Evolutionary conservation across 2,329 filamentous ascomycete species (phyloP).

Genomic region (Talaromyces sp.): DNA sequence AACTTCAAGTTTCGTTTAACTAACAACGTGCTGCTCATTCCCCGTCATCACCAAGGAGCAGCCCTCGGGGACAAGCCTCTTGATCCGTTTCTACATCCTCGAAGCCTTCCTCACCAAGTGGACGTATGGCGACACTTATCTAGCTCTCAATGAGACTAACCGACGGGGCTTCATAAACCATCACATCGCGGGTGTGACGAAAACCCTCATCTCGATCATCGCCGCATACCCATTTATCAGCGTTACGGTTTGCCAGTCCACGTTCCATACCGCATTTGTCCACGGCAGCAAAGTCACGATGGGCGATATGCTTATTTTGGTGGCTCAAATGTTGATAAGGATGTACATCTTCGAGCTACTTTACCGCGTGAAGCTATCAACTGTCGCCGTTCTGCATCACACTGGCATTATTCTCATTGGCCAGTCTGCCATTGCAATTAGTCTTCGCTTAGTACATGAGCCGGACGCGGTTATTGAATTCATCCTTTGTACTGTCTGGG

Average conservation of each 20-base stretch:
- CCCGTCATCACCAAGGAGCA: too few species aligned
- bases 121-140: constrained; percentile 41
- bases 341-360: constrained; percentile 54
- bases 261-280: constrained; percentile 36
- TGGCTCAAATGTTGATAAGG: constrained; percentile 46
- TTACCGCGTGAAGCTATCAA: constrained; percentile 46
- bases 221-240: constrained; percentile 48
- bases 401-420: constrained; percentile 46
- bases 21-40: too few species aligned
- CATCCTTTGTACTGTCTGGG: constrained; percentile 43
- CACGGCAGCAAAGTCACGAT: constrained; percentile 36
- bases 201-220: constrained; percentile 43
- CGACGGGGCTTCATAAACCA: constrained; percentile 51
- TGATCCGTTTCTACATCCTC: constrained; percentile 49
- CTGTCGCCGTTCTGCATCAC: constrained; percentile 47
- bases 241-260: constrained; percentile 37
- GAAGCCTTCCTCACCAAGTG: constrained; percentile 42
- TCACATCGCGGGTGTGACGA: constrained; percentile 48
- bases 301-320: constrained; percentile 46
- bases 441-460: constrained; percentile 28
- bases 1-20: too few species aligned
- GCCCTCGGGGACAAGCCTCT: constrained; percentile 35
- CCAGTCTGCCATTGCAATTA: constrained; percentile 47
- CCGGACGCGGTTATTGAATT: constrained; percentile 41
- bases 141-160: constrained; percentile 37